Evolutionary conservation across 495 filamentous ascomycete species (phyloP), one percentile per base, ranked within the genome.

Genomic region (Hypomontagnella submonticulosa): DNA sequence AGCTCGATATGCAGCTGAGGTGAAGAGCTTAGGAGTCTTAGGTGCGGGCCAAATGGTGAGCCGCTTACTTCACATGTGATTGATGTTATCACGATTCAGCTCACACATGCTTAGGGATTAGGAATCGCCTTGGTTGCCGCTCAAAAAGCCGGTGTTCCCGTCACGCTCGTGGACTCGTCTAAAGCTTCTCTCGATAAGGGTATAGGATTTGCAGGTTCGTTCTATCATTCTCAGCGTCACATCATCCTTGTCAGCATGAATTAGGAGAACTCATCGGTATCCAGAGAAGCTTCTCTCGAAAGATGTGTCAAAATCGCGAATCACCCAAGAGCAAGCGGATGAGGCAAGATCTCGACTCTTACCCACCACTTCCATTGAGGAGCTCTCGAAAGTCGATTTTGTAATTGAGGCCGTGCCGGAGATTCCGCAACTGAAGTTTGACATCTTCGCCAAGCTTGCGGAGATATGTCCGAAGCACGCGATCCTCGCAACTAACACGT

Each of bases 351-450:
- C 83, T 30, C 88, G 88, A 12, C 83, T 99, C 41, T 79, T 73
- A 0, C 79, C 92, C 9, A 88, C 85, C 38, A 90, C 91, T 3
- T 85, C 85, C 4, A 85, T 98, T 71, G 90, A 93, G 30, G 84
- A 88, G 58, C 88, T 98, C 12, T 85, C 85, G n/a, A 83, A 85
- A 4, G 89, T 90, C n/a, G 95, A 99, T 81, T 97, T 98, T 74
- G 87, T 98, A 30, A 97, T 99, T 75, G 95, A 99, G 80, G 95
- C 95, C 32, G 93, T 98, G 10, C 95, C 95, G 23, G 95, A 99
- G 81, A 96, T 96, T 42, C 87, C 89, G 10, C 79, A 88, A 42
- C 84, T 99, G 53, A 99, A 99, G 77, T 87, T 87, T 43, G 84
- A 85, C 62, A 96, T 99, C 46, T 99, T 99, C 81, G 80, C 87